phyloP scores from a whole-genome alignment of 768 basidiomycete species.

The Candolleomyces aberdarensis region DNA sequence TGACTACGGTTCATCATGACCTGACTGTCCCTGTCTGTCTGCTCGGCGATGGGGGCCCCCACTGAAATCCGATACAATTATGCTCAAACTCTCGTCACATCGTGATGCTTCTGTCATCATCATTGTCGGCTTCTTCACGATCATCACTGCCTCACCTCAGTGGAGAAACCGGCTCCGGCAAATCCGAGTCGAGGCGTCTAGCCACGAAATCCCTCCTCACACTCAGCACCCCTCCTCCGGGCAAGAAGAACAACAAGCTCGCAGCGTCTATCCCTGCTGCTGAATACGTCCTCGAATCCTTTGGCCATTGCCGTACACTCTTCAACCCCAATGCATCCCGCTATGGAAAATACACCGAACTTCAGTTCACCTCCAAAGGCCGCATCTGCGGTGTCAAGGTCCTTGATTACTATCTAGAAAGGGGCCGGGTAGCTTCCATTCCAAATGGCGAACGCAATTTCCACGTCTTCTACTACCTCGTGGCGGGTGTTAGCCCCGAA shows the following conservation, averaged over 20 bases:
- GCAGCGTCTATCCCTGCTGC: conserved; percentile 84
- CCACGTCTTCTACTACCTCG: conserved; percentile 96
- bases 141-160: conserved; percentile 35
- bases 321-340: conserved; percentile 95
- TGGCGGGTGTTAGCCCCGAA: conserved; percentile 85
- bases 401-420: conserved; percentile 93
- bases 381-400: conserved; percentile 89
- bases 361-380: conserved; percentile 94
- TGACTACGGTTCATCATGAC: no score
- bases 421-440: conserved; percentile 82
- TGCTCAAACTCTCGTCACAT: background rate
- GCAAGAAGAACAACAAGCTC: conserved; percentile 94
- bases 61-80: background rate
- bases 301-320: conserved; percentile 88
- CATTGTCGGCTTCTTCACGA: background rate
- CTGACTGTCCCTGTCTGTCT: background rate
- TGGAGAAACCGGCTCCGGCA: conserved; percentile 91
- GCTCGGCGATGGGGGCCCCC: no score
- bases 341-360: conserved; percentile 96
- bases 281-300: conserved; percentile 93
- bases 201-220: conserved; percentile 92
- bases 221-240: conserved; percentile 80
- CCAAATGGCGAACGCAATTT: conserved; percentile 95
- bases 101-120: conserved; percentile 5
- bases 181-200: conserved; percentile 88